phyloP scores from a whole-genome alignment of 1,284 basidiomycete species.

The Boletus semigastroideus region DNA sequence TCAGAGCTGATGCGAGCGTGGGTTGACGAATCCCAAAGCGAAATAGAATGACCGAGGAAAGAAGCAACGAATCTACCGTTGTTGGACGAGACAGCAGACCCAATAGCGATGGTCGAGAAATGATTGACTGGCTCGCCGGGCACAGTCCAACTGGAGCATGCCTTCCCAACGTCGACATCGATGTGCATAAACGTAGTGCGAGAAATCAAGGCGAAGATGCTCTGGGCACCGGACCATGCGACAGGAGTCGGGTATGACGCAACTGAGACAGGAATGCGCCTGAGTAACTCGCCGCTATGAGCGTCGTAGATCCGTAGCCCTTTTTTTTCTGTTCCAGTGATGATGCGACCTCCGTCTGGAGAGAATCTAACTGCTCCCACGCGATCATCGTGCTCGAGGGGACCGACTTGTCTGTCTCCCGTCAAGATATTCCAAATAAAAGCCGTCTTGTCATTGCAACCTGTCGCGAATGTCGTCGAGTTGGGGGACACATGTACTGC shows the following conservation, averaged over 20 bases:
- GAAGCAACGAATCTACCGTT: neutral
- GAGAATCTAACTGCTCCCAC: neutral
- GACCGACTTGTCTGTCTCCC: neutral
- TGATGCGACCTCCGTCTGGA: neutral
- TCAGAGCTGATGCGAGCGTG: neutral
- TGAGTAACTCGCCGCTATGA: neutral
- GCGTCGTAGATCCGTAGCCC: neutral
- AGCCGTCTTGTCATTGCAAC: neutral
- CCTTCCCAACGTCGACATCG: neutral
- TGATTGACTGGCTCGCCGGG: neutral
- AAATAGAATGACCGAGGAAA: neutral
- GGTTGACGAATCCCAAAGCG: conserved; percentile 2
- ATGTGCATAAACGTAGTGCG: neutral
- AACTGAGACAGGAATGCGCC: neutral
- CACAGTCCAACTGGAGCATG: neutral
- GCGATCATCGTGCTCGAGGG: neutral
- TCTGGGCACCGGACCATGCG: neutral
- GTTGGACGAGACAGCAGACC: neutral
- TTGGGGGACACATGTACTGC: neutral
- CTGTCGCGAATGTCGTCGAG: neutral
- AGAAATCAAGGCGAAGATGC: neutral
- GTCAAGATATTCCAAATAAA: neutral
- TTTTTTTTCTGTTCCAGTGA: neutral
- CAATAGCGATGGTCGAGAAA: neutral
- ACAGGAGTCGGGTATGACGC: neutral